phyloP scores from a whole-genome alignment of 1,284 basidiomycete genomes.

The Heterobasidion parviporum region DNA sequence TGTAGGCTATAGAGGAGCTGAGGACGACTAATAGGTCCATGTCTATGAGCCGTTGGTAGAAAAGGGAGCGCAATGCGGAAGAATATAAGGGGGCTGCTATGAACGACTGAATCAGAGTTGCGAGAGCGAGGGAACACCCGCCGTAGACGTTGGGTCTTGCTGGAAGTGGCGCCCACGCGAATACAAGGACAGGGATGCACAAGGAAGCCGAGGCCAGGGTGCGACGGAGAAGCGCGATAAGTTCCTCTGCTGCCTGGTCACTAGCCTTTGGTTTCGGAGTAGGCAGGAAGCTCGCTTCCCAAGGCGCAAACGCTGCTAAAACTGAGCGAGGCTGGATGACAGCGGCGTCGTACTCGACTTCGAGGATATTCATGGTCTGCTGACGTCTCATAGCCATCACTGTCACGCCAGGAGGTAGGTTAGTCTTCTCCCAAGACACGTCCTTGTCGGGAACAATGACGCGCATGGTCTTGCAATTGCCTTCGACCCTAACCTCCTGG shows the following conservation, averaged over 20 bases:
- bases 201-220: slow-evolving; percentile 24
- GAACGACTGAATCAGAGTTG: slow-evolving; percentile 30
- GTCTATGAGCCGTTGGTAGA: slow-evolving; percentile 32
- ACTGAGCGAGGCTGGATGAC: slow-evolving; percentile 11
- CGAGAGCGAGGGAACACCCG: slow-evolving; percentile 28
- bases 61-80: slow-evolving; percentile 26
- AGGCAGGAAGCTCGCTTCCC: slow-evolving; percentile 10
- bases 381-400: slow-evolving; percentile 2
- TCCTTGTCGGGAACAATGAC: slow-evolving; percentile 1
- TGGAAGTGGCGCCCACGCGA: slow-evolving; percentile 36
- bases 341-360: slow-evolving; percentile 10
- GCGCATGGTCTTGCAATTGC: slow-evolving; percentile 6
- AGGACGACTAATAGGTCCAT: slow-evolving; percentile 33
- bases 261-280: slow-evolving; percentile 2
- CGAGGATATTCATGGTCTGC: slow-evolving; percentile 1
- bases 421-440: not conserved
- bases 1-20: slow-evolving; percentile 32
- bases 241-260: slow-evolving; percentile 3
- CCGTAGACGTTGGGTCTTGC: slow-evolving; percentile 24
- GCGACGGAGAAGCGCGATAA: slow-evolving; percentile 13
- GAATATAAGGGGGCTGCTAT: slow-evolving; percentile 31
- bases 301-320: slow-evolving; percentile 6
- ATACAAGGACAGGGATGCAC: slow-evolving; percentile 34
- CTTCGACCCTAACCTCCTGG: slow-evolving; percentile 5
- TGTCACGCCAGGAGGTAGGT: slow-evolving; percentile 5